phyloP scores from a whole-genome alignment of 345 rosid species.

The Mangifera indica region DNA sequence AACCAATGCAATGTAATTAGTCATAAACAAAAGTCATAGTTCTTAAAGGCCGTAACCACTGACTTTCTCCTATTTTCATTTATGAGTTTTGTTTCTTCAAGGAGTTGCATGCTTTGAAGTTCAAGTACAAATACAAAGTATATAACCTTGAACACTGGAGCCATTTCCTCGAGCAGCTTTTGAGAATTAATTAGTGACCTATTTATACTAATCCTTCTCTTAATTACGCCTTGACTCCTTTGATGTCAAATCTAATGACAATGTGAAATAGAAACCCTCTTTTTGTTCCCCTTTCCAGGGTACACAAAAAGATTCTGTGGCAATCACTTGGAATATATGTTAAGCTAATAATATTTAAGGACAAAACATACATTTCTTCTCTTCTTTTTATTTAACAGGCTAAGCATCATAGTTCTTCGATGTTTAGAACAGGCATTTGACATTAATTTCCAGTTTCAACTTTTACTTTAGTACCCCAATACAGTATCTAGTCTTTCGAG shows the following conservation, averaged over 20 bases:
- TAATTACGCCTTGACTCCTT: not conserved
- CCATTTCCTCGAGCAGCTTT: slow-evolving; percentile 1
- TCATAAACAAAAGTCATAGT: slow-evolving; percentile 11
- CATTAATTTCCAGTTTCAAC: slow-evolving; percentile 2
- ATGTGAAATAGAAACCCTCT: not conserved
- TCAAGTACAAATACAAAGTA: not conserved
- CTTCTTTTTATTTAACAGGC: no score
- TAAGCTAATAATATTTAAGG: slow-evolving; percentile 3
- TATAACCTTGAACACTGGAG: not conserved
- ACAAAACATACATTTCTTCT: not conserved
- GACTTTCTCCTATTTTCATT: not conserved
- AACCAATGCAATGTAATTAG: slow-evolving; percentile 7
- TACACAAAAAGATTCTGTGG: not conserved
- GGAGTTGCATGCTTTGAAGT: slow-evolving; percentile 13
- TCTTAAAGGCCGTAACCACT: slow-evolving; percentile 23
- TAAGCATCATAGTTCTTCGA: not conserved
- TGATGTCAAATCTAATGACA: not conserved
- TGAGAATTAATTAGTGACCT: not conserved
- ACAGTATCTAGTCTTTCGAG: slow-evolving; percentile 4
- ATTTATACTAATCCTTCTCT: not conserved
- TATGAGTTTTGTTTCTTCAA: not conserved
- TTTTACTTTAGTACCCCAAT: slow-evolving; percentile 14
- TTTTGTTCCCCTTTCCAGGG: not conserved
- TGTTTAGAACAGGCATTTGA: slow-evolving; percentile 9
- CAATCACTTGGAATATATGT: slow-evolving; percentile 6